Conservation (phyloP, 768 basidiomycete genomes). For the Termitomyces sp. region DNA sequence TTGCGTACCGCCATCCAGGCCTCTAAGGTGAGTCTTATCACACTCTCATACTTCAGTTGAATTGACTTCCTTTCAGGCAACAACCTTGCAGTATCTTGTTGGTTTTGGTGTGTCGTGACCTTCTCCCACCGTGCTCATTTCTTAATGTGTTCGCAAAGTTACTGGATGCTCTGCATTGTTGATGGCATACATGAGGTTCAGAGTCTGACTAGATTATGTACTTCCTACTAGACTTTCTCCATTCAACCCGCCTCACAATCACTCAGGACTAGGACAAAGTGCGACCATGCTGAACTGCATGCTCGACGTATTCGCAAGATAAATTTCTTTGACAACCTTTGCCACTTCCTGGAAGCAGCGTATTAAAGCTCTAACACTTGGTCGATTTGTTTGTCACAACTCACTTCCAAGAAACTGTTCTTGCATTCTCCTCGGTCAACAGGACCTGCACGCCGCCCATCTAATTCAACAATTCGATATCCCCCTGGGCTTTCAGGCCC, state of each 20-base stretch:
- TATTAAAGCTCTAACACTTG: not conserved
- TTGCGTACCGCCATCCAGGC: conserved; percentile 81
- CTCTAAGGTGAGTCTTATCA: conserved; percentile 56
- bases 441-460: conserved; percentile 75
- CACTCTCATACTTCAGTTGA: conserved; percentile 1
- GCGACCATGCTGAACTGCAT: conserved; percentile 70
- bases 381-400: conserved; percentile 10
- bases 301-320: conserved; percentile 50
- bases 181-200: conserved; percentile 85
- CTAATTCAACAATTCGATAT: conserved; percentile 70
- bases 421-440: conserved; percentile 70
- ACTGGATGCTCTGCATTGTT: conserved; percentile 83
- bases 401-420: conserved; percentile 52
- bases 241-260: not conserved
- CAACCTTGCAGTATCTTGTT: conserved; percentile 83
- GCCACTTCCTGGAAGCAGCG: conserved; percentile 53
- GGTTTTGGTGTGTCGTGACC: conserved; percentile 64
- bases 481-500: conserved; percentile 26
- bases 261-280: conserved; percentile 31
- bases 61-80: conserved; percentile 46
- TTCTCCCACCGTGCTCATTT: conserved; percentile 1
- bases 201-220: conserved; percentile 29
- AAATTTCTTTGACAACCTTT: conserved; percentile 55
- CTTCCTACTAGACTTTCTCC: conserved; percentile 1
- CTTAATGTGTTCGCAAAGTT: conserved; percentile 39